These are phyloP conservation scores for Plectranthus barbatus DNA, from an alignment of 257 asterid species.

Conservation along the genomic window DNA sequence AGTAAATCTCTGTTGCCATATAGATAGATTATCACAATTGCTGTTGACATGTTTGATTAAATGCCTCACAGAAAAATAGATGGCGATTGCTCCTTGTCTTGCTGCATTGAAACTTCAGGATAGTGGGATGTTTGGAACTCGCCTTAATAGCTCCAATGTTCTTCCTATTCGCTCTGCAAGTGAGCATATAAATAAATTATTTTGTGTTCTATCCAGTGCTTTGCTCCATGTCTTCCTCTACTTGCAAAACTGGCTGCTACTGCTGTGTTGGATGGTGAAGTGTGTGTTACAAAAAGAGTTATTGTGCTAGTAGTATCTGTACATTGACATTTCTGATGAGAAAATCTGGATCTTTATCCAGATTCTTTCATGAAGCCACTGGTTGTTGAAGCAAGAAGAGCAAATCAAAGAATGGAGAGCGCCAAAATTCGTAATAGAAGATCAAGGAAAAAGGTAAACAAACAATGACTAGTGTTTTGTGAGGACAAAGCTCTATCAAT, in stretches of 20 bases:
- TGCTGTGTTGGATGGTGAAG: no score
- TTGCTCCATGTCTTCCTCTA: neutral
- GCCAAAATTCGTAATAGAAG: slow-evolving; percentile 58
- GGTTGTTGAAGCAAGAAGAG: slow-evolving; percentile 56
- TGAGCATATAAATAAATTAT: slow-evolving; percentile 10
- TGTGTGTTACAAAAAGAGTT: neutral
- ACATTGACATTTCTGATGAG: neutral
- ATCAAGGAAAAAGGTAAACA: slow-evolving; percentile 52
- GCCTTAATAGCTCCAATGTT: slow-evolving; percentile 14
- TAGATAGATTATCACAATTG: slow-evolving; percentile 2
- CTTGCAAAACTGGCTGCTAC: neutral
- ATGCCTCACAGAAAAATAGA: slow-evolving; percentile 25
- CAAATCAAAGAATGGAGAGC: slow-evolving; percentile 49
- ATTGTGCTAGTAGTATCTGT: no score
- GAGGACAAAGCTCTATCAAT: no score
- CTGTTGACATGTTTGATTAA: slow-evolving; percentile 33
- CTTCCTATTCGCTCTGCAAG: slow-evolving; percentile 29
- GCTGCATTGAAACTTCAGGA: slow-evolving; percentile 32
- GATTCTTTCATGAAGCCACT: slow-evolving; percentile 38
- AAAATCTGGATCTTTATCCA: slow-evolving; percentile 7
- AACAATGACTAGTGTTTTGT: neutral
- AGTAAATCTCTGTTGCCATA: no score
- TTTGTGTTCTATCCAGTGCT: neutral
- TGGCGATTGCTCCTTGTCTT: slow-evolving; percentile 31
- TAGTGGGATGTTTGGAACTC: slow-evolving; percentile 41